phyloP scores from a whole-genome alignment of 2,329 filamentous ascomycete species.

The Pseudogymnoascus sp. region DNA sequence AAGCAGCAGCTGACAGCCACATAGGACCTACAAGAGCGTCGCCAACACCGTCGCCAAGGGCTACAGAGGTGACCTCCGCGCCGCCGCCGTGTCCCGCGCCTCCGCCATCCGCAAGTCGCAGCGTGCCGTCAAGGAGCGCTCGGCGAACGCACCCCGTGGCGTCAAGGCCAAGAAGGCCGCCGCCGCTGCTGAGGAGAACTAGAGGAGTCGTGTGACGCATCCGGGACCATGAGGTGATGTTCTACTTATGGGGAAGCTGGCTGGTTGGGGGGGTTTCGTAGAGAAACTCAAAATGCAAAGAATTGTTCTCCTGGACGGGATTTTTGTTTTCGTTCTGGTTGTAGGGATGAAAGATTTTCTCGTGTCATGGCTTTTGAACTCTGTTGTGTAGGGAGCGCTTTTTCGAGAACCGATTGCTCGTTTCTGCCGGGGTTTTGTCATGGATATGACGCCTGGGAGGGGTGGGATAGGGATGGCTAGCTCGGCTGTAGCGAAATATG shows the following conservation, averaged over 20 bases:
- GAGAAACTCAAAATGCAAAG: constrained; percentile 4
- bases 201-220: constrained; percentile 6
- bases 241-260: not conserved
- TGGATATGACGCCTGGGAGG: constrained; percentile 10
- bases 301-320: constrained; percentile 7
- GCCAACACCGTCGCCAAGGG: constrained; percentile 76
- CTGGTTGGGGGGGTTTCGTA: not conserved
- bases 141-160: constrained; percentile 68
- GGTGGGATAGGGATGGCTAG: constrained; percentile 10
- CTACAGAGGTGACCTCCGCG: constrained; percentile 75
- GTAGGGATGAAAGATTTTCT: not conserved
- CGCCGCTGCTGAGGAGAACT: constrained; percentile 39
- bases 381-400: not conserved
- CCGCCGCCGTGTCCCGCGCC: constrained; percentile 74
- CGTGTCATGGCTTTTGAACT: constrained; percentile 4
- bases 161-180: constrained; percentile 67
- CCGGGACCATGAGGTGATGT: not conserved
- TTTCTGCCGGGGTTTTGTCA: constrained; percentile 6
- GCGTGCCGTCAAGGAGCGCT: constrained; percentile 66
- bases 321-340: not conserved
- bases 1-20: not conserved
- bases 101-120: constrained; percentile 76
- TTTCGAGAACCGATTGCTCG: not conserved
- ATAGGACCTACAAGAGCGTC: constrained; percentile 80
- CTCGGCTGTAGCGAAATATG: constrained; percentile 13